Percentiles rank a stretch among this genome's conserved stretches.
These are phyloP conservation scores for Annulohypoxylon stygium DNA, from an alignment of 495 filamentous ascomycete genomes.

Conservation along the genomic window DNA sequence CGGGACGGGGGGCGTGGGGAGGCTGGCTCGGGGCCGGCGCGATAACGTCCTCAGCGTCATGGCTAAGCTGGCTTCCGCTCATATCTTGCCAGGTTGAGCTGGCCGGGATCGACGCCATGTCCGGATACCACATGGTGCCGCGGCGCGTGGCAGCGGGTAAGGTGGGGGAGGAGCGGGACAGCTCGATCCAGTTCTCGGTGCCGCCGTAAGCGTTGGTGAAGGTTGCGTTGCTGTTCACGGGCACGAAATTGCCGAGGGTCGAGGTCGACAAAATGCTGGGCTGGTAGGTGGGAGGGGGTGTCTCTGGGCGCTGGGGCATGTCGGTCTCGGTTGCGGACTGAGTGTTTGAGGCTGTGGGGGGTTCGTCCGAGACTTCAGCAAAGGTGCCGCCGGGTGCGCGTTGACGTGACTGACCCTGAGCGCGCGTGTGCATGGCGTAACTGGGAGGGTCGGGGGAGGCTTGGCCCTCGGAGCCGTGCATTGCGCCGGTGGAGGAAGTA, in stretches of 20 bases:
- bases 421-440: neutral
- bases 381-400: neutral
- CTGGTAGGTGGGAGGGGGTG: neutral
- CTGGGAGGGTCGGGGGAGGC: neutral
- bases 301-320: neutral
- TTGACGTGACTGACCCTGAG: neutral
- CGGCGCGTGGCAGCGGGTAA: neutral
- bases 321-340: neutral
- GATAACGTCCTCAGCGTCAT: neutral
- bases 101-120: neutral
- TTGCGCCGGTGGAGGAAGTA: neutral
- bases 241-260: neutral
- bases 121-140: neutral
- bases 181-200: neutral
- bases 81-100: neutral
- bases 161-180: neutral
- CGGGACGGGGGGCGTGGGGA: neutral
- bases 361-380: neutral
- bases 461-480: neutral
- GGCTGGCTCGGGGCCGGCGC: neutral
- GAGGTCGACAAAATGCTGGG: neutral
- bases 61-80: neutral
- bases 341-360: neutral
- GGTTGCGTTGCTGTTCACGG: neutral
- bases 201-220: neutral